Evolutionary conservation across 331 rosid genomes (phyloP).

Genomic region (Spiraea crenata): DNA sequence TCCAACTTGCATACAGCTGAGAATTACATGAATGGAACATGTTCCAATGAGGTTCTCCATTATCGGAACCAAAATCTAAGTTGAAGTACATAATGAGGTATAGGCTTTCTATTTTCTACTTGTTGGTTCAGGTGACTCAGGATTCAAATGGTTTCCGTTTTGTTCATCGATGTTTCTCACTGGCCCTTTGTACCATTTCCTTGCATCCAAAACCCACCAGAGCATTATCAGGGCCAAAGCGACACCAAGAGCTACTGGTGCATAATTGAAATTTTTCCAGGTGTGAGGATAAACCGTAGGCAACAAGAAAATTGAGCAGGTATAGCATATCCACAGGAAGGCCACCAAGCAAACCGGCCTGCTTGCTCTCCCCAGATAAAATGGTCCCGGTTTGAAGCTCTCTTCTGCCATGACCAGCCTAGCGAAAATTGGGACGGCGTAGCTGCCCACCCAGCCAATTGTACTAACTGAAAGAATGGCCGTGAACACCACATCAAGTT

Average conservation of each 20-base stretch:
- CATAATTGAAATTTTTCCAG: conserved; percentile 28
- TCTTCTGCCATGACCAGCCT: conserved; percentile 31
- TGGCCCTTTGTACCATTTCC: conserved; percentile 35
- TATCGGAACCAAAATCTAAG: too few relatives aligned
- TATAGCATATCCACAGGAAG: conserved; percentile 19
- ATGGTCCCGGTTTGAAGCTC: conserved; percentile 28
- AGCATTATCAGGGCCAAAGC: conserved; percentile 20
- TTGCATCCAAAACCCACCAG: conserved; percentile 29
- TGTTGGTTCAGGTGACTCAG: too few relatives aligned
- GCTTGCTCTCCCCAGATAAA: conserved; percentile 32
- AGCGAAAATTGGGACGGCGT: conserved; percentile 27
- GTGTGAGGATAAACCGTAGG: conserved; percentile 18
- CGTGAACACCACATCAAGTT: conserved; percentile 20
- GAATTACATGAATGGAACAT: too few relatives aligned
- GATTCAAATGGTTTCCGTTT: conserved; percentile 1
- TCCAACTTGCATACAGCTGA: too few relatives aligned
- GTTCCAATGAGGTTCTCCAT: too few relatives aligned
- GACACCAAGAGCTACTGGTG: conserved; percentile 20
- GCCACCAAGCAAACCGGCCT: conserved; percentile 26
- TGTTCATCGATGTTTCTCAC: conserved; percentile 23
- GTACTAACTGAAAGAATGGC: conserved; percentile 30
- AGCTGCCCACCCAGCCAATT: conserved; percentile 28
- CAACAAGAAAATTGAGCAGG: conserved; percentile 21
- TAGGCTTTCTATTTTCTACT: too few relatives aligned
- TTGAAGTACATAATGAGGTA: too few relatives aligned